Evolutionary conservation across 2,329 filamentous ascomycete species (phyloP), one percentile per base, ranked within the genome.

Genomic region (Pseudogymnoascus destructans): DNA sequence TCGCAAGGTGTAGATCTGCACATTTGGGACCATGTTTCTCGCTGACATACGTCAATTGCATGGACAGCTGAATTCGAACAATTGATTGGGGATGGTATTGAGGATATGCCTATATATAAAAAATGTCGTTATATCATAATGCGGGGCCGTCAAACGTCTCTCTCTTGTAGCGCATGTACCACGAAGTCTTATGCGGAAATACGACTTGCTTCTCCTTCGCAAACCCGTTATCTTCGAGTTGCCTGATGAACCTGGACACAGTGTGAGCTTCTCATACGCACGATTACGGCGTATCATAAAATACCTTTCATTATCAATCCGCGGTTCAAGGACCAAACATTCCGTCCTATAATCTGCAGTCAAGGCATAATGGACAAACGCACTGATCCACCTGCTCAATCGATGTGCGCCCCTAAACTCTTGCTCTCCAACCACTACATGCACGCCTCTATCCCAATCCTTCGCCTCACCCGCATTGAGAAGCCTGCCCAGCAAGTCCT

Each of bases 121-220:
- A 52, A 52, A 52, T 19, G 11, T 17, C 46, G 46, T 52, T 19
- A 30, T 13, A 30, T 67, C 57, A 70, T 49, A 70, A 58, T 25
- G 75, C 75, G 11, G 89, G 89, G 0, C 81, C 83, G 49, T 86
- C 80, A 86, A 90, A 97, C 17, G 78, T 80, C 63, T 95, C 90
- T 61, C 92, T 78, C 59, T 82, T 79, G 62, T 95, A 78, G 66
- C 86, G 86, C 72, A 95, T 86, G 61, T 92, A 78, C 72, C 91
- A 95, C 5, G 89, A 84, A 70, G 95, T 90, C 71, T 98, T 98
- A 70, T 97, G 91, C 1, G 90, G 86, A 63, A 98, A 90, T 0
- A 84, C 80, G 56, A 97, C 78, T 67, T 96, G 89, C 60, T 84
- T 84, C 72, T 95, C 88, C 68, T 89, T 93, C 63, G 85, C 82